Conservation (phyloP, 345 rosid genomes). For the Arabis alpina region DNA sequence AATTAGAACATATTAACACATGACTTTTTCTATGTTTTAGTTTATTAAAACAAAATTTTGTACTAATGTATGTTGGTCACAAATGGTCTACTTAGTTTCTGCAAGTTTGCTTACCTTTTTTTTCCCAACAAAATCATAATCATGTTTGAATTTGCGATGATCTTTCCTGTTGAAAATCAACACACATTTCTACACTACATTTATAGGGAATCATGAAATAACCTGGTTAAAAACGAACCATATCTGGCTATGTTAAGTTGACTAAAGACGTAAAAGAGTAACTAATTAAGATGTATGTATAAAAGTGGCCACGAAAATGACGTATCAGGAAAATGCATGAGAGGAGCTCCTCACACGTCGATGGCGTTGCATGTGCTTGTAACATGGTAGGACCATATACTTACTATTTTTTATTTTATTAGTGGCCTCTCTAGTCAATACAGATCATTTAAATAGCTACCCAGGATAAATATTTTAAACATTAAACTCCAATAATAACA, state of each 20-base stretch:
- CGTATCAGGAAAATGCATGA: constrained; percentile 36
- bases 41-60: no score
- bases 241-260: constrained; percentile 12
- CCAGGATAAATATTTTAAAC: not conserved
- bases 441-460: constrained; percentile 22
- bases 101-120: no score
- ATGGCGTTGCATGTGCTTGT: constrained; percentile 38
- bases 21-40: not conserved
- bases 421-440: constrained; percentile 19
- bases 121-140: no score
- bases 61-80: no score
- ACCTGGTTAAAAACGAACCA: constrained; percentile 8
- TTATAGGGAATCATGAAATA: constrained; percentile 7
- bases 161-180: not conserved
- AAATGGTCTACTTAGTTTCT: no score
- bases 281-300: constrained; percentile 6
- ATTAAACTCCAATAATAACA: not conserved
- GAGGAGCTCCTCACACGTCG: constrained; percentile 28
- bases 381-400: constrained; percentile 40
- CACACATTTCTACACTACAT: not conserved
- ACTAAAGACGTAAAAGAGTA: constrained; percentile 7
- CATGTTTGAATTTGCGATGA: not conserved
- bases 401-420: not conserved
- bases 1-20: not conserved
- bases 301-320: constrained; percentile 33